phyloP scores from a whole-genome alignment of 192 early-diverging fungal species.

The Entrophospora sp. region DNA sequence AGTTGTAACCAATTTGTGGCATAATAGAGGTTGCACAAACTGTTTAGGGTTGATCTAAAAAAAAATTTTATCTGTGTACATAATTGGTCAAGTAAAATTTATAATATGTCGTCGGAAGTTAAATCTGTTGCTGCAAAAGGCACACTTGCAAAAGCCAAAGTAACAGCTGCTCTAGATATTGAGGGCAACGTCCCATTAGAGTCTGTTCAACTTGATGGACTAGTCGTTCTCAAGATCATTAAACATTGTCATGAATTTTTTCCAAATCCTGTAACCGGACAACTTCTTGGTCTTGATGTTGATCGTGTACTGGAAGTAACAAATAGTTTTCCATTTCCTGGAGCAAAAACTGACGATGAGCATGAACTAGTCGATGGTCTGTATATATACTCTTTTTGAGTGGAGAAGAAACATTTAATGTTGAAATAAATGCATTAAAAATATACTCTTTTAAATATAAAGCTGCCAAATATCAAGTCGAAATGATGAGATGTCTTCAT shows the following conservation, averaged over 20 bases:
- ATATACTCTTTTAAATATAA: neutral
- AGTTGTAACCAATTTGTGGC: no score
- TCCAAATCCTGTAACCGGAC: constrained; percentile 76
- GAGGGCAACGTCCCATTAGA: constrained; percentile 46
- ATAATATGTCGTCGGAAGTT: no score
- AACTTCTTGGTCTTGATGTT: constrained; percentile 90
- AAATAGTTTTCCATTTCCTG: constrained; percentile 80
- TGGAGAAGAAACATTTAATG: no score
- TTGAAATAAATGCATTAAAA: neutral
- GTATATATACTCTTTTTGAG: no score
- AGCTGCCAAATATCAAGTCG: constrained; percentile 75
- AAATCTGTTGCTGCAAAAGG: constrained; percentile 13
- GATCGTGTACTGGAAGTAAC: constrained; percentile 87
- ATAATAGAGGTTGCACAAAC: no score
- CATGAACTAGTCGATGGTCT: constrained; percentile 18
- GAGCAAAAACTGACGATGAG: constrained; percentile 27
- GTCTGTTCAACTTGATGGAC: constrained; percentile 64
- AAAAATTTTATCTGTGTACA: no score
- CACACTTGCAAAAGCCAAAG: neutral
- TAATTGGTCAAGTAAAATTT: no score
- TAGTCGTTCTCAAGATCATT: constrained; percentile 91
- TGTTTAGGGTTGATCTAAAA: no score
- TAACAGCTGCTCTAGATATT: constrained; percentile 49
- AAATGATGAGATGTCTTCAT: constrained; percentile 89
- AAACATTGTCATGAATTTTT: constrained; percentile 89